Conservation (phyloP, 2,329 filamentous ascomycete species). For the Venturia oleaginea region DNA sequence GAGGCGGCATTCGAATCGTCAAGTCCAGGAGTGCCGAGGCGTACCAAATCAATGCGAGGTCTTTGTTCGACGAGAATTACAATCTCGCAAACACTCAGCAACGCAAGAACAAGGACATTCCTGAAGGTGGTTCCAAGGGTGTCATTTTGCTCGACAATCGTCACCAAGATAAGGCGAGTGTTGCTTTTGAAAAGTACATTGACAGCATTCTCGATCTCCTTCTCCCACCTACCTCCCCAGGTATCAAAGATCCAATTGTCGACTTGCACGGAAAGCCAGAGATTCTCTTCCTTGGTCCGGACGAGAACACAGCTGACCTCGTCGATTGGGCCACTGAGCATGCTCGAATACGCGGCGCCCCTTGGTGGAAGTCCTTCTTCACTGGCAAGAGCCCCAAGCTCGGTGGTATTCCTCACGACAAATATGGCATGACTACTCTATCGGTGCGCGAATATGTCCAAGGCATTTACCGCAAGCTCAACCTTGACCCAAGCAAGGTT, state of each 20-base stretch:
- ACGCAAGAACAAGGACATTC: constrained; percentile 99
- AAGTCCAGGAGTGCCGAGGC: constrained; percentile 95
- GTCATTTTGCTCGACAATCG: constrained; percentile 89
- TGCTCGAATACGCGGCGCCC: constrained; percentile 74
- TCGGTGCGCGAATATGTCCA: constrained; percentile 94
- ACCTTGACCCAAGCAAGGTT: constrained; percentile 75
- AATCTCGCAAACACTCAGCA: constrained; percentile 97
- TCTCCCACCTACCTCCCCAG: constrained; percentile 78
- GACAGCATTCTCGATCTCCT: constrained; percentile 96
- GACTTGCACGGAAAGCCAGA: constrained; percentile 92
- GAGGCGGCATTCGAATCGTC: constrained; percentile 95
- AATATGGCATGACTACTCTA: constrained; percentile 95
- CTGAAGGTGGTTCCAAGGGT: constrained; percentile 95
- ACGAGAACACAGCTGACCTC: constrained; percentile 96
- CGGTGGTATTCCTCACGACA: constrained; percentile 91
- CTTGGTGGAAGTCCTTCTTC: constrained; percentile 99
- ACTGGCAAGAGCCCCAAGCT: constrained; percentile 95
- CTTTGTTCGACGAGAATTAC: constrained; percentile 97
- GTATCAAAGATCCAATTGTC: constrained; percentile 98
- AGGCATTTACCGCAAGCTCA: constrained; percentile 93
- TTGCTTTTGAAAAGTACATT: constrained; percentile 99
- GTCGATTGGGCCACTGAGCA: constrained; percentile 99
- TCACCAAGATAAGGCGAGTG: constrained; percentile 84
- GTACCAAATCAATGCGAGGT: constrained; percentile 91
- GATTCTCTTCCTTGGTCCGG: constrained; percentile 96